Base-by-base conservation (phyloP, 306 rosid genomes). In the Dalbergia cultrata region DNA sequence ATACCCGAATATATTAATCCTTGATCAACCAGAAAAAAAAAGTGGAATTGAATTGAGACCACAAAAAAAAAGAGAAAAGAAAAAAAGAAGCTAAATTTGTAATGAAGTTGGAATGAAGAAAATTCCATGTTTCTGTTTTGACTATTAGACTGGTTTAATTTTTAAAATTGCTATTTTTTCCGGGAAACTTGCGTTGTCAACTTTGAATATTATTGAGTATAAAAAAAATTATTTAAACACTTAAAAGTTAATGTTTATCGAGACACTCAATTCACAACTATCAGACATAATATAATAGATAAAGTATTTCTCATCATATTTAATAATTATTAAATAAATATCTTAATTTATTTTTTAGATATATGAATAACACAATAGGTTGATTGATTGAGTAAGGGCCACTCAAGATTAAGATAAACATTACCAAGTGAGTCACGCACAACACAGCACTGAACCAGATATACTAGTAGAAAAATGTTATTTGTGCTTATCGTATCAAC, bases 391-490 rank as follows among this genome's bases (percentile, higher is more conserved):
- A 65, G 57, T 61, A 3, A 54, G 12, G 64, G 43, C 43, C 9
- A 16, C 43, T 34, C 50, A 61, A 53, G 7, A 45, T 62, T 39
- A 65, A 65, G 54, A 74, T 64, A 65, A 65, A 56, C 62, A 26
- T 8, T 26, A 16, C 19, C 19, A 16, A 58, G 5, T 43, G 8
- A 58, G 11, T 54, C 50, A 69, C 37, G 1, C 8, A 16, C 18
- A 8, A n/a, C 58, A 3, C 19, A 53, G 9, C 37, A 60, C 16
- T 8, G 43, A 39, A 37, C 10, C 17, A 31, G 35, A 74, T 73
- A 18, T 8, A 14, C 4, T 17, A 54, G 6, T 16, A n/a, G n/a
- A n/a, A n/a, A n/a, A n/a, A n/a, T n/a, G n/a, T n/a, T n/a, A n/a
- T n/a, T n/a, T n/a, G n/a, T n/a, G n/a, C n/a, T n/a, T n/a, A n/a